Evolutionary conservation across 1,139 yeast genomes (phyloP).

Genomic region (Magnusiomyces ingens): DNA sequence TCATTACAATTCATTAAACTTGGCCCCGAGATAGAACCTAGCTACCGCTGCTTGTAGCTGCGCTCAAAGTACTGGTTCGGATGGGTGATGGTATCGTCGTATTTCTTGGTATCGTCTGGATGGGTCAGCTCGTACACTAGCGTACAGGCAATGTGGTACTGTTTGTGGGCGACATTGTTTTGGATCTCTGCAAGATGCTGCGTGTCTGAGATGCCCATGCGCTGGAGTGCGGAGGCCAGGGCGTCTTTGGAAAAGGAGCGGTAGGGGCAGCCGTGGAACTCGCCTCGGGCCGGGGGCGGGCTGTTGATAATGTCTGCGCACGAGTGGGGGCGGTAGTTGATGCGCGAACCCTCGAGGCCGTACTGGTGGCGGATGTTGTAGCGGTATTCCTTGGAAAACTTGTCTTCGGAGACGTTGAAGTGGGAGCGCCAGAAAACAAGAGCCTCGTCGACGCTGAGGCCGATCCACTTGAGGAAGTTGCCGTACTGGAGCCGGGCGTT

Average conservation of each 20-base stretch:
- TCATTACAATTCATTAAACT: too few relatives aligned
- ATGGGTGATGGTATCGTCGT: constrained; percentile 55
- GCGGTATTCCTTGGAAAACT: constrained; percentile 78
- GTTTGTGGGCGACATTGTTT: constrained; percentile 62
- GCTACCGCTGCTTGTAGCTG: constrained; percentile 14
- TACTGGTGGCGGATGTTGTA: constrained; percentile 84
- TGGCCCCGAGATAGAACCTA: neutral
- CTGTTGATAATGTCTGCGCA: constrained; percentile 70
- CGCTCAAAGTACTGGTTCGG: constrained; percentile 87
- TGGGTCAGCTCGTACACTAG: constrained; percentile 81
- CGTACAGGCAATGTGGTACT: constrained; percentile 80
- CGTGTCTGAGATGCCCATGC: constrained; percentile 65
- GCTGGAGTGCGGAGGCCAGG: constrained; percentile 47
- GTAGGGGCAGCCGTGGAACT: constrained; percentile 91
- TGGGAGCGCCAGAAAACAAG: constrained; percentile 74
- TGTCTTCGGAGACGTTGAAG: constrained; percentile 62
- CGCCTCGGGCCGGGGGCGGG: constrained; percentile 65
- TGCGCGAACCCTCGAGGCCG: constrained; percentile 87
- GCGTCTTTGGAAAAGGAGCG: constrained; percentile 63
- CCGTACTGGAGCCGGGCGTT: constrained; percentile 81
- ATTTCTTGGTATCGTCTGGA: constrained; percentile 33
- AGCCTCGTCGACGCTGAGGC: constrained; percentile 82
- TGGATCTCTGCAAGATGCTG: constrained; percentile 55
- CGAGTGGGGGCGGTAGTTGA: constrained; percentile 78
- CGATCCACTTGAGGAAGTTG: constrained; percentile 81